Evolutionary conservation across 1,139 yeast species (phyloP), one percentile per base, ranked within the genome.

Genomic region (Blastobotrys petasosporus): DNA sequence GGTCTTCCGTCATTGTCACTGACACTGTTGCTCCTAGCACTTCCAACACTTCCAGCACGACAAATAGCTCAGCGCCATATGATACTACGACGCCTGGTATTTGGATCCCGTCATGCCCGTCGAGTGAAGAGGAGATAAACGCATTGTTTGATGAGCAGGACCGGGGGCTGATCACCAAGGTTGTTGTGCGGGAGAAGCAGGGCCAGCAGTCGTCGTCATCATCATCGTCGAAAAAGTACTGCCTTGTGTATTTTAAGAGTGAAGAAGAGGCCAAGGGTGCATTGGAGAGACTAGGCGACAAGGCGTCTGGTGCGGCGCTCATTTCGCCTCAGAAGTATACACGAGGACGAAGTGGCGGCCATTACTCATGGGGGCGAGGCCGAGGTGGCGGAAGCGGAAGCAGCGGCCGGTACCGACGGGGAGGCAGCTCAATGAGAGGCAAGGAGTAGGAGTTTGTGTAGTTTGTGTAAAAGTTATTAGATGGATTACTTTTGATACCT

Each of bases 71-170:
- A 28, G 23, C 32, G 12, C 12, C 32, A 12, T 28, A 36, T 17
- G 34, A 39, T 42, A 17, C 34, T 37, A 8, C 23, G 10, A 50
- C 53, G 13, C 67, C 68, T 12, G 71, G 69, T 3, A 56, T 69
- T 17, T 69, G 72, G 71, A 58, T 69, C 50, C 58, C 68, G 32
- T 62, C 64, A 39, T 70, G 66, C 23, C 61, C 58, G 30, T 61
- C 60, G 12, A 48, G 61, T 7, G 65, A 66, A 39, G 65, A 61
- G 10, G 65, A 60, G 23, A 57, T 68, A 25, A 54, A 58, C 29
- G 58, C 51, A 15, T 58, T 53, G 41, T 66, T 70, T 45, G 55
- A 60, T 28, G 60, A 56, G 12, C 58, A 61, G 34, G 71, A 69
- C 47, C 63, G 59, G 12, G 52, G 51, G 13, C 46, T 54, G 37